Evolutionary conservation across 2,329 filamentous ascomycete genomes (phyloP), one percentile per base, ranked within the genome.

Genomic region (Penicillium paneum): DNA sequence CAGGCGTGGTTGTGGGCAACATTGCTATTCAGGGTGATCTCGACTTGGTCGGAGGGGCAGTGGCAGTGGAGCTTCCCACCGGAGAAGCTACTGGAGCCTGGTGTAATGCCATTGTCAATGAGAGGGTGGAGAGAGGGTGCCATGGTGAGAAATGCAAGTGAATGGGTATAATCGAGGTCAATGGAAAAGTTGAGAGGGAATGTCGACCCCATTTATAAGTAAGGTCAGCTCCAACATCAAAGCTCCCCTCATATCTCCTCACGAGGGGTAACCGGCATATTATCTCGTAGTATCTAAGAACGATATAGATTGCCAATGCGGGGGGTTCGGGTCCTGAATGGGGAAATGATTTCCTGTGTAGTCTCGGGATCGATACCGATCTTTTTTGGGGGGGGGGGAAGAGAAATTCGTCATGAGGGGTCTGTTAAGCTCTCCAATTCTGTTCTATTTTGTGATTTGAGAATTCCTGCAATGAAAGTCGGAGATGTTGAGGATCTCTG

Each of bases 1-100:
- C 86, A 88, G 52, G 83, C 84, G 73, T 89, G 86, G 77, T 89
- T 88, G 77, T 88, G 84, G 2, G 78, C 74, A 52, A 89, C 81
- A 63, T 87, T 83, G 67, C 80, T 75, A 54, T 64, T 69, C 36
- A 88, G 76, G 0, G 78, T 79, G 21, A 88, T 78, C 64, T 83
- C 79, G 55, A 88, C 82, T 26, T 79, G 80, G 68, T 79, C 69
- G 58, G 63, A 74, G 11, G 71, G 52, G 76, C 85, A 89, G 64
- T 81, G 79, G 77, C 86, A 88, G 69, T 75, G 75, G 8, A 88
- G 78, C 49, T 78, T 84, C 54, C 86, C 85, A 54, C 86, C 85
- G 0, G 77, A 42, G 71, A 84, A 84, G 71, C 76, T 74, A 31
- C 78, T 48, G 48, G 74, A 67, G 59, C 85, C 84, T 62, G 82